Evolutionary conservation across 495 filamentous ascomycete genomes (phyloP), one percentile per base, ranked within the genome.

Genomic region (Annulohypoxylon nitens): DNA sequence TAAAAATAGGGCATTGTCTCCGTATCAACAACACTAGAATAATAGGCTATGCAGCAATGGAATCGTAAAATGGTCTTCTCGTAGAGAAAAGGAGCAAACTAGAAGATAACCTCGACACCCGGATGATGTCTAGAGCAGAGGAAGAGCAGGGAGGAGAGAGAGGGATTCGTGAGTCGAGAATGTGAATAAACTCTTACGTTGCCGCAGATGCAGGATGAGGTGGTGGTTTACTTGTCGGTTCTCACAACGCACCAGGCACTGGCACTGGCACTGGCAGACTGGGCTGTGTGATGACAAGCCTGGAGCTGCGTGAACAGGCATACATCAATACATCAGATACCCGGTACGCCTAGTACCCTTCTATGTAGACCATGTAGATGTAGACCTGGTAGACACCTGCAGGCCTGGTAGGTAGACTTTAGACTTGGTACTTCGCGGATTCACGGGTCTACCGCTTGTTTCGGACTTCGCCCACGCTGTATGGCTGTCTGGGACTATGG

Each of bases 391-490:
- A 30, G 30, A 3, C 4, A 2, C 5, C 5, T 4, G 30, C 30
- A 30, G 30, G 0, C 30, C 30, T 30, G 30, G 30, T 30, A 30
- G 30, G 30, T 30, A 30, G 30, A 30, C 30, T 30, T 30, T 3
- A 30, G 30, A 30, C 30, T 30, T 30, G 30, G 61, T 65, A 51
- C 57, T 57, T 69, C 39, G 43, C 66, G 50, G 71, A 70, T 74
- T 74, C 63, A 70, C 71, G 62, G 67, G 50, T 70, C 67, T 70
- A 43, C 62, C 64, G 59, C 63, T 54, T 75, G 72, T 75, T 70
- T 75, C 67, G 67, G 67, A 75, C 67, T 60, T 71, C 57, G 57
- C 58, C 67, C 71, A 74, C 34, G 63, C 63, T 68, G 59, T 54
- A 41, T 71, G 63, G 67, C 45, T 67, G 30, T 6, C 5, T 30